phyloP scores from a whole-genome alignment of 495 filamentous ascomycete species.

The Aspergillus sclerotiicarbonarius region DNA sequence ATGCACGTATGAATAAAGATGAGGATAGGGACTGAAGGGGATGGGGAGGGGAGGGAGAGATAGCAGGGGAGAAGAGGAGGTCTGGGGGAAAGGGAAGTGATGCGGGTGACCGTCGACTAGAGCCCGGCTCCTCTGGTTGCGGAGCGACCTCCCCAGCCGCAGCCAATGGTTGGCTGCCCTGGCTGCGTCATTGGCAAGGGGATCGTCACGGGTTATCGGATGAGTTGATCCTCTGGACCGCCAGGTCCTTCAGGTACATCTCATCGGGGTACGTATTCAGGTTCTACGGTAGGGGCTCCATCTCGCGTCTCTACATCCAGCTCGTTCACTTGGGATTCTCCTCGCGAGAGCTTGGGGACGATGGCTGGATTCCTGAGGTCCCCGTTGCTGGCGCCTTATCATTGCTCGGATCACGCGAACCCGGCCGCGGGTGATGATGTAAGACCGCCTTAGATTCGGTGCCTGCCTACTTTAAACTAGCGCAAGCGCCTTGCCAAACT shows the following conservation, averaged over 20 bases:
- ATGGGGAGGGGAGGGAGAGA: constrained; percentile 14
- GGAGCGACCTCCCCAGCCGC: constrained; percentile 20
- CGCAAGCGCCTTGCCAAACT: neutral
- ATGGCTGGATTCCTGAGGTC: too few relatives aligned
- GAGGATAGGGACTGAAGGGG: constrained; percentile 20
- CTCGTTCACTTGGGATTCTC: too few relatives aligned
- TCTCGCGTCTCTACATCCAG: too few relatives aligned
- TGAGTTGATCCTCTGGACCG: constrained; percentile 8
- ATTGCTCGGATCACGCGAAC: neutral
- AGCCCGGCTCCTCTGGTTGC: constrained; percentile 19
- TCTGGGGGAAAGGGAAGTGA: constrained; percentile 11
- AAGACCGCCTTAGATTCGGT: constrained; percentile 9
- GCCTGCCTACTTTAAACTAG: neutral
- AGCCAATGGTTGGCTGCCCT: constrained; percentile 20
- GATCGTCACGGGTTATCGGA: constrained; percentile 17
- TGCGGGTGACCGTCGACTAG: constrained; percentile 15
- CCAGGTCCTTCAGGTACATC: neutral
- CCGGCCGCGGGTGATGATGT: constrained; percentile 10
- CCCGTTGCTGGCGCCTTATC: neutral
- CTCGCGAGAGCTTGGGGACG: too few relatives aligned
- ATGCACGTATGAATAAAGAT: constrained; percentile 16
- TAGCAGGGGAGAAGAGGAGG: constrained; percentile 7
- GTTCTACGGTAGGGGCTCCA: neutral
- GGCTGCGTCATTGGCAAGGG: constrained; percentile 24
- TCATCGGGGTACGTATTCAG: neutral